Evolutionary conservation across 176 grass and related monocot species (phyloP).

Genomic region (Miscanthus lutarioriparius): DNA sequence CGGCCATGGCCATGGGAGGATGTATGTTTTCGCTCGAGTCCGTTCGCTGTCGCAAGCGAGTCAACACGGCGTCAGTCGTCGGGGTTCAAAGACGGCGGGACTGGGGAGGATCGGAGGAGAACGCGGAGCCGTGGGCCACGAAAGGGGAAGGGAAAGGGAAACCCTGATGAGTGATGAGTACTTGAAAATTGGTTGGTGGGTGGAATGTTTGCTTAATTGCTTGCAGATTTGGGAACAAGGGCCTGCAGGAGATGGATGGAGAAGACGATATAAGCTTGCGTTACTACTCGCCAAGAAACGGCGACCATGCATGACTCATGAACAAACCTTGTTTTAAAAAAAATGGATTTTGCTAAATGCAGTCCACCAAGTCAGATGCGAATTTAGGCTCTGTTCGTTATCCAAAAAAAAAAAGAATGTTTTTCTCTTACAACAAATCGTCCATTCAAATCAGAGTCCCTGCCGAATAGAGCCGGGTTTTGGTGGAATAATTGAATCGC

Average conservation of each 20-base stretch:
- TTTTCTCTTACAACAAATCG: too few species aligned
- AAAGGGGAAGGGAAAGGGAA: background rate
- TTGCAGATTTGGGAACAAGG: constrained; percentile 11
- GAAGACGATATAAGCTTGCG: background rate
- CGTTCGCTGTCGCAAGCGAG: background rate
- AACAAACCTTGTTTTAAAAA: background rate
- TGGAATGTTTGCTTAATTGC: background rate
- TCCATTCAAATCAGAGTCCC: too few species aligned
- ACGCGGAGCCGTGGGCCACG: background rate
- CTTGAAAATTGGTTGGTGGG: background rate
- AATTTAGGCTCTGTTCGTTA: too few species aligned
- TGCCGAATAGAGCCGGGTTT: too few species aligned
- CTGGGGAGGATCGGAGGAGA: background rate
- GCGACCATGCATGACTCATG: background rate
- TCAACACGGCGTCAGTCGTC: constrained; percentile 24
- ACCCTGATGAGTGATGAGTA: too few species aligned
- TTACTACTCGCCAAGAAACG: constrained; percentile 7
- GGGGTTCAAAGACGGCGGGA: background rate
- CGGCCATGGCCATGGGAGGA: background rate
- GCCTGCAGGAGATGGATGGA: background rate
- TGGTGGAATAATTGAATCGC: too few species aligned
- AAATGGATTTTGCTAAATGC: background rate
- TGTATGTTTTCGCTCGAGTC: background rate
- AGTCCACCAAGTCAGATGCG: background rate
- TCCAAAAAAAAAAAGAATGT: too few species aligned